phyloP scores from a whole-genome alignment of 2,329 filamentous ascomycete species.

The Fusarium sp. region DNA sequence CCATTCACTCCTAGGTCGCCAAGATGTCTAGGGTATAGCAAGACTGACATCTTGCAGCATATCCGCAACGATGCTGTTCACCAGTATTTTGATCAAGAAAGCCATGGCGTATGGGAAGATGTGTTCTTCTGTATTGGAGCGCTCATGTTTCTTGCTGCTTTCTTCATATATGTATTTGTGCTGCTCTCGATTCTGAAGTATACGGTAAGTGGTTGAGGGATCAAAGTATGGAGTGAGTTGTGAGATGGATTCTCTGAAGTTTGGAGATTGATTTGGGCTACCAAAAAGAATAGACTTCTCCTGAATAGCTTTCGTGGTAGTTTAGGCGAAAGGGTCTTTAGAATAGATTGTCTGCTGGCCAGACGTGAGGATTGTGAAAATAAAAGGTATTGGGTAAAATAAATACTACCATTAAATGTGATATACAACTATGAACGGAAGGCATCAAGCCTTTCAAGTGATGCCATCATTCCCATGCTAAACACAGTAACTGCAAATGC shows the following conservation, averaged over 20 bases:
- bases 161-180: not conserved
- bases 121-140: not conserved
- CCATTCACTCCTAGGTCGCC: not conserved
- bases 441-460: slow-evolving; percentile 9
- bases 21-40: not conserved
- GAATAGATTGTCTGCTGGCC: not conserved
- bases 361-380: not conserved
- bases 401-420: slow-evolving; percentile 32
- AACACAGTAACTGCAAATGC: slow-evolving; percentile 13
- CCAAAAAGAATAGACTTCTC: not conserved
- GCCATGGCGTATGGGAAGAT: not conserved
- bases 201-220: not conserved
- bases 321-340: not conserved
- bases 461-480: slow-evolving; percentile 17
- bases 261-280: not conserved
- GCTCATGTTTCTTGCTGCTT: not conserved
- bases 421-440: slow-evolving; percentile 30
- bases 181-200: not conserved
- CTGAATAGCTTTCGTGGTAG: not conserved
- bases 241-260: not conserved
- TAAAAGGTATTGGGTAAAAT: not conserved
- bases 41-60: not conserved
- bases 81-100: not conserved
- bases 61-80: not conserved
- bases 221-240: not conserved